Conservation (phyloP, 352 stramenopile genomes). For the Globisporangium splendens region DNA sequence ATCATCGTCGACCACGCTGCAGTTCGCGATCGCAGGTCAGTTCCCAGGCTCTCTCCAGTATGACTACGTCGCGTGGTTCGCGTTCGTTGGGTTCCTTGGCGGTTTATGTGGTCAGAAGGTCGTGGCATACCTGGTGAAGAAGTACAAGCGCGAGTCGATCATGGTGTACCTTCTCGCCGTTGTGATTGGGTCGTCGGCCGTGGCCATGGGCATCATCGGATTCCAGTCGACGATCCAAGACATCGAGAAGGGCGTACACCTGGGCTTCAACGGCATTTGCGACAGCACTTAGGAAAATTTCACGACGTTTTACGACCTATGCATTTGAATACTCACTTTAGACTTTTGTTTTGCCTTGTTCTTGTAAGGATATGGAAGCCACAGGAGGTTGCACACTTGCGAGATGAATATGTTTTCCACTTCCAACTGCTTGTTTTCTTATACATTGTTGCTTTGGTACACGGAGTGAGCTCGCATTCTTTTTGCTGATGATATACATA, state of each 20-base stretch:
- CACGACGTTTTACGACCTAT: background rate
- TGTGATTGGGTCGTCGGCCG: conserved; percentile 68
- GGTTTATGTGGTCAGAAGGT: conserved; percentile 71
- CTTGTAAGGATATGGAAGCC: no score
- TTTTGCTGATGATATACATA: no score
- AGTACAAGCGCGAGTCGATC: conserved; percentile 87
- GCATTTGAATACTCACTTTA: no score
- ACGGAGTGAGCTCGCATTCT: no score
- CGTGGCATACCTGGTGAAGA: conserved; percentile 89
- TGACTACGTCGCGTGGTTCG: conserved; percentile 92
- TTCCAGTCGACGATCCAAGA: conserved; percentile 54
- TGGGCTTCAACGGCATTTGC: conserved; percentile 72
- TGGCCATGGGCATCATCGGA: conserved; percentile 70
- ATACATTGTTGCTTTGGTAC: no score
- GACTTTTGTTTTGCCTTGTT: no score
- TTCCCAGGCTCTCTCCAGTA: conserved; percentile 73
- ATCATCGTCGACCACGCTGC: conserved; percentile 92
- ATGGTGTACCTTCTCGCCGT: conserved; percentile 71
- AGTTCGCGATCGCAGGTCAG: conserved; percentile 80
- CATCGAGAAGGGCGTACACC: conserved; percentile 48
- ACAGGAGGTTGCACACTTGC: no score
- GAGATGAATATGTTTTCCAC: no score
- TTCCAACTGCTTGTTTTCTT: no score
- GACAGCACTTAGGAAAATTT: conserved; percentile 32
- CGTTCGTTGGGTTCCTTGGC: conserved; percentile 88